phyloP scores from a whole-genome alignment of 306 rosid genomes.

The Rosa lucieae region DNA sequence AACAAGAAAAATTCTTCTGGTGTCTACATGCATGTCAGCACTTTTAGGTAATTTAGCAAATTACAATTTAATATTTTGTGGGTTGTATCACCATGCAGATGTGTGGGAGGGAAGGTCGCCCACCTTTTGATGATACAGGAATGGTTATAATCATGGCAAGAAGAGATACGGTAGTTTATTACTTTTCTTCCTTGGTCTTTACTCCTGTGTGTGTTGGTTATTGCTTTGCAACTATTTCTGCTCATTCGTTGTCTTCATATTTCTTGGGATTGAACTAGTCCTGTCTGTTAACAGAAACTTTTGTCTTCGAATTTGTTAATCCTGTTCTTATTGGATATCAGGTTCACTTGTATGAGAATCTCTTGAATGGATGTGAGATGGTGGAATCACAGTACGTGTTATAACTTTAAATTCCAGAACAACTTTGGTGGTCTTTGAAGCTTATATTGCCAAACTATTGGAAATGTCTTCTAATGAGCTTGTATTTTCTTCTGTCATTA shows the following conservation, averaged over 20 bases:
- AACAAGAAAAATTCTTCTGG: not conserved
- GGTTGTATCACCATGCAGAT: constrained; percentile 49
- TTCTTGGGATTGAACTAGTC: not conserved
- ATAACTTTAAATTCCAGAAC: constrained; percentile 19
- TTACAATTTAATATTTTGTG: constrained; percentile 3
- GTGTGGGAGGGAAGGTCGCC: constrained; percentile 97
- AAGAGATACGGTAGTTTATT: constrained; percentile 73
- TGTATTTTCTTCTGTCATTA: constrained; percentile 33
- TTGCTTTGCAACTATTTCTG: constrained; percentile 7
- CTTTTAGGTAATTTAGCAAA: not conserved
- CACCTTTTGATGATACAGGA: constrained; percentile 97
- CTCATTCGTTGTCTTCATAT: not conserved
- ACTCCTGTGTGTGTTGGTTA: constrained; percentile 11
- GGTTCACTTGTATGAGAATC: constrained; percentile 96
- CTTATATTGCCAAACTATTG: constrained; percentile 8
- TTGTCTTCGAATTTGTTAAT: constrained; percentile 18
- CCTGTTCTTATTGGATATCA: constrained; percentile 28
- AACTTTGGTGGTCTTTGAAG: constrained; percentile 17
- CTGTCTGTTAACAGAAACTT: not conserved
- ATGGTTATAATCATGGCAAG: constrained; percentile 97
- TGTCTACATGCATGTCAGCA: not conserved
- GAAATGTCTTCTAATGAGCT: constrained; percentile 26
- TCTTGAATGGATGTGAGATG: constrained; percentile 87
- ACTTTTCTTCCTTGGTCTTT: constrained; percentile 8
- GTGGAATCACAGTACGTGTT: constrained; percentile 91